A percentile compares a stretch with the other conserved stretches of the same genome.
These are phyloP conservation scores for Mercurialis annua DNA, from an alignment of 345 rosid species.

Conservation along the genomic window DNA sequence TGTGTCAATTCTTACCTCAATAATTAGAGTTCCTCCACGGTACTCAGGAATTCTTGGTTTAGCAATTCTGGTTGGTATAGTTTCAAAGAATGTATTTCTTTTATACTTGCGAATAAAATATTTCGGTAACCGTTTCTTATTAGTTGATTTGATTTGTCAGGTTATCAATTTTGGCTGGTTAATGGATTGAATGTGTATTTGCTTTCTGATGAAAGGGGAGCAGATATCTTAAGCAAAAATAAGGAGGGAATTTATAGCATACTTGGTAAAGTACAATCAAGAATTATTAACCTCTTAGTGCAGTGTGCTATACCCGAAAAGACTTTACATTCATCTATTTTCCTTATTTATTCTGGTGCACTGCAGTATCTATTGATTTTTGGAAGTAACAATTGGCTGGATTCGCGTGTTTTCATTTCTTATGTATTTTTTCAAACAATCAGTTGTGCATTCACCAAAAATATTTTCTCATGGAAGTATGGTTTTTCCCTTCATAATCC, in stretches of 20 bases:
- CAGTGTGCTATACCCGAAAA: neutral
- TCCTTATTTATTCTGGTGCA: neutral
- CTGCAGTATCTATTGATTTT: neutral
- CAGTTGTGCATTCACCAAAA: neutral
- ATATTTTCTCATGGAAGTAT: neutral
- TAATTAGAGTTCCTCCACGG: constrained; percentile 52
- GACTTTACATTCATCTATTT: no score
- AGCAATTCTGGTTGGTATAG: constrained; percentile 54
- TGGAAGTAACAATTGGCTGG: neutral
- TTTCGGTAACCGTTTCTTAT: constrained; percentile 12
- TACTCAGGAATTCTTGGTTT: constrained; percentile 75
- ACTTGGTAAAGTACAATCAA: constrained; percentile 47
- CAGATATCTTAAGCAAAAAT: constrained; percentile 68
- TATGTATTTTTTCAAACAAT: no score
- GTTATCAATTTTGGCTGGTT: constrained; percentile 66
- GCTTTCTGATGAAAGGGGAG: constrained; percentile 70
- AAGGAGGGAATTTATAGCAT: constrained; percentile 86
- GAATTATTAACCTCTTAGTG: neutral
- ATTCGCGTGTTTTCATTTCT: neutral
- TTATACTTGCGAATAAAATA: constrained; percentile 5
- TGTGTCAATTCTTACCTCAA: constrained; percentile 63
- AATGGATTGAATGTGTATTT: constrained; percentile 65
- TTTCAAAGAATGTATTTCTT: constrained; percentile 9
- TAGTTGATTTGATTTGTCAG: constrained; percentile 39
- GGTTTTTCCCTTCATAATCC: neutral